These are phyloP conservation scores for Elsinoe ampelina DNA, from an alignment of 2,329 filamentous ascomycete genomes.

Conservation along the genomic window DNA sequence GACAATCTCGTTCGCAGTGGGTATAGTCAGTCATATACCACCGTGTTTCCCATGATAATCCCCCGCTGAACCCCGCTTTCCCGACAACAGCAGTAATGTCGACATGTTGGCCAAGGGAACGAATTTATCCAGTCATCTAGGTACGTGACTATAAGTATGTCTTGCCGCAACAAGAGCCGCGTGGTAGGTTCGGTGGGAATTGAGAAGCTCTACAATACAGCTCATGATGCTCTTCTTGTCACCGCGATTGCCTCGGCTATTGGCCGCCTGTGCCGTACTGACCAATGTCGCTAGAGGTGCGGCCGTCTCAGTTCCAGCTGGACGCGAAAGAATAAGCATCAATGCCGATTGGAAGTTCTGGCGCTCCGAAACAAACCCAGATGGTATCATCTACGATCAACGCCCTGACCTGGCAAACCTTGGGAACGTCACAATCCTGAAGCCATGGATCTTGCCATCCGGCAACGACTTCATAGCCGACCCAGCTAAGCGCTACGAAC, in stretches of 20 bases:
- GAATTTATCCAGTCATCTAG: too few relatives aligned
- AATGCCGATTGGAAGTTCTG: constrained; percentile 34
- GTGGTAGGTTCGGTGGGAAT: neutral
- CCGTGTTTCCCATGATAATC: too few relatives aligned
- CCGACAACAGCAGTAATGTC: too few relatives aligned
- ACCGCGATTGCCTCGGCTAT: neutral
- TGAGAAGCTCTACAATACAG: neutral
- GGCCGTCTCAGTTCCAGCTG: neutral
- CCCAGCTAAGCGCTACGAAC: constrained; percentile 23
- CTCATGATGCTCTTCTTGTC: neutral
- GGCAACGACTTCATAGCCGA: constrained; percentile 34
- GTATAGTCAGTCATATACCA: too few relatives aligned
- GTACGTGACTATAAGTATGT: too few relatives aligned
- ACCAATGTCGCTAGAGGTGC: neutral
- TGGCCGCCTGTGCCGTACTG: neutral
- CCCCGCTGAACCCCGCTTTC: too few relatives aligned
- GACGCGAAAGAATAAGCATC: constrained; percentile 24
- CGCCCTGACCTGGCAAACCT: constrained; percentile 19
- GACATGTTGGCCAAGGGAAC: too few relatives aligned
- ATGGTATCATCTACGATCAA: constrained; percentile 28
- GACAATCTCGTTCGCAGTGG: too few relatives aligned
- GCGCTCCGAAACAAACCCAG: constrained; percentile 30
- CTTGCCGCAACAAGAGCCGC: too few relatives aligned
- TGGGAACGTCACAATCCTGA: constrained; percentile 23
- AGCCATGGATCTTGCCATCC: constrained; percentile 35